Evolutionary conservation across 208 protist genomes (phyloP).

Genomic region (Trypanosoma lewisi): DNA sequence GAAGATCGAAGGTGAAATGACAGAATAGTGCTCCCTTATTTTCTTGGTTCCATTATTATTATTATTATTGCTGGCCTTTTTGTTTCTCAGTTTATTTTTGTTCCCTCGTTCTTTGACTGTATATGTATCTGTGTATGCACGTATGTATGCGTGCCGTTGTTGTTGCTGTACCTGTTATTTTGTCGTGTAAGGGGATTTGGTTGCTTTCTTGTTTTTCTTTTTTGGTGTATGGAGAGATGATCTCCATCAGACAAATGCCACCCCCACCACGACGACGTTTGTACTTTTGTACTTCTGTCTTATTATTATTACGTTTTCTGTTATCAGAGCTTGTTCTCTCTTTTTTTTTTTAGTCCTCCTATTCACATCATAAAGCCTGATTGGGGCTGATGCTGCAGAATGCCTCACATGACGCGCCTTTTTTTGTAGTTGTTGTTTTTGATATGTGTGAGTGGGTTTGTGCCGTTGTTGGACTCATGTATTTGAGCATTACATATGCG

Average conservation of each 20-base stretch:
- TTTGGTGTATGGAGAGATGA: not conserved
- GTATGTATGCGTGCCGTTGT: not conserved
- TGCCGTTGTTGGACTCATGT: not conserved
- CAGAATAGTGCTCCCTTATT: no score
- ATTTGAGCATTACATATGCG: not conserved
- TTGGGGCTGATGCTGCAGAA: not conserved
- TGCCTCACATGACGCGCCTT: not conserved
- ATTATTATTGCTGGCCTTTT: not conserved
- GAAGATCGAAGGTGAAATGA: no score
- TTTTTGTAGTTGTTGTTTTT: not conserved
- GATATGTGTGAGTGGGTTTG: no score
- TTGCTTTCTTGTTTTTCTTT: not conserved
- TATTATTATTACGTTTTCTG: not conserved
- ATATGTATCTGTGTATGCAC: constrained; percentile 11
- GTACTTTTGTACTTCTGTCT: not conserved
- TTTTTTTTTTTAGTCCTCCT: not conserved
- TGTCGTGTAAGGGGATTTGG: no score
- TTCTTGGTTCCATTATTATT: not conserved
- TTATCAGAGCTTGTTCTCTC: not conserved
- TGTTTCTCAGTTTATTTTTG: not conserved
- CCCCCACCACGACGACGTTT: not conserved
- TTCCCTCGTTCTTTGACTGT: not conserved
- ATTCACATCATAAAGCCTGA: not conserved
- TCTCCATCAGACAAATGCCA: not conserved
- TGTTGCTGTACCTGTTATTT: not conserved